A percentile compares a stretch with the other conserved stretches of the same genome.
Conservation (phyloP, 805 yeast species). For the Monosporozyma siamensis region DNA sequence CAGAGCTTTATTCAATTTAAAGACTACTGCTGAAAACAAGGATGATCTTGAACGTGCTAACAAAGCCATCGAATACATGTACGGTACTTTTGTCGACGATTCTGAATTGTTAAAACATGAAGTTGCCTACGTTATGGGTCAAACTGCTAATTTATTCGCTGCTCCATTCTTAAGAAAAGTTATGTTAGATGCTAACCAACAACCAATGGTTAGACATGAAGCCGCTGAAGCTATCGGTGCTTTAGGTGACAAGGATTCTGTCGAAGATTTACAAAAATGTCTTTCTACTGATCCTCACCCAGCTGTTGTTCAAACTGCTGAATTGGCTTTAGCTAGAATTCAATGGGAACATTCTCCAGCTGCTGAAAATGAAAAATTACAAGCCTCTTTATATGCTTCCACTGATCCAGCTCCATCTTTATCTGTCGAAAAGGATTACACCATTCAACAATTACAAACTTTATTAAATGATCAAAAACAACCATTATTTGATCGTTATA, state of each 20-base stretch:
- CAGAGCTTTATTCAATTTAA: conserved; percentile 87
- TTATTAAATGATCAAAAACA: conserved; percentile 66
- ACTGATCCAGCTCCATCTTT: conserved; percentile 99
- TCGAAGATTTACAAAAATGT: conserved; percentile 56
- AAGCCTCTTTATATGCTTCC: conserved; percentile 67
- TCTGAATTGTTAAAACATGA: conserved; percentile 94
- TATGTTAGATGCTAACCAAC: conserved; percentile 58
- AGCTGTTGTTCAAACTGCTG: conserved; percentile 95
- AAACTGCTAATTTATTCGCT: conserved; percentile 75
- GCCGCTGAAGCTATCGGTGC: conserved; percentile 99
- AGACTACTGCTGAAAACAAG: conserved; percentile 70
- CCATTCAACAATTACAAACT: conserved; percentile 54
- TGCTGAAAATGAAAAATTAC: conserved; percentile 54
- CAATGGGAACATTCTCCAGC: conserved; percentile 75
- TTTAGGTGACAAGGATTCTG: conserved; percentile 67
- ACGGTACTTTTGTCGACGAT: conserved; percentile 69
- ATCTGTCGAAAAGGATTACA: conserved; percentile 50
- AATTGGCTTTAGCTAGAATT: conserved; percentile 90
- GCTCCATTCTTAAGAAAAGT: conserved; percentile 69
- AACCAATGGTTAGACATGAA: conserved; percentile 96
- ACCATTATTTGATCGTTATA: conserved; percentile 86
- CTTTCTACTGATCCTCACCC: conserved; percentile 63
- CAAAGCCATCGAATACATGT: conserved; percentile 70
- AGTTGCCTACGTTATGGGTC: conserved; percentile 95
- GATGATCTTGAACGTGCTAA: conserved; percentile 45